phyloP scores from a whole-genome alignment of 2,329 filamentous ascomycete genomes.

The Scedosporium dehoogii region DNA sequence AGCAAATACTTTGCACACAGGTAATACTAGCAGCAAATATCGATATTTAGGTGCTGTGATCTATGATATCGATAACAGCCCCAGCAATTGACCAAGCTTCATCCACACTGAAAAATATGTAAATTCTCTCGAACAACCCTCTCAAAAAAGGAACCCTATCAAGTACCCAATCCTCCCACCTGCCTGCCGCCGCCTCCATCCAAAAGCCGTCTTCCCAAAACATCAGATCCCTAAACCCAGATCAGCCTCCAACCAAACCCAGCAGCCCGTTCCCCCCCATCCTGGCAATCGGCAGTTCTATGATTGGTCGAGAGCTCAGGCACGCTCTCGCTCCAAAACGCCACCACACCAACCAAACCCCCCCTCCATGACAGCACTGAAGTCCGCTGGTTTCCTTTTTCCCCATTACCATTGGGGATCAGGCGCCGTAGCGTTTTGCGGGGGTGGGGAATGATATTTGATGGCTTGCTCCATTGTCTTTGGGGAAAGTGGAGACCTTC shows the following conservation, averaged over 20 bases:
- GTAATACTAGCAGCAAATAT: too few species aligned
- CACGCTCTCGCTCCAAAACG: neutral
- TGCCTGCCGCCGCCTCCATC: neutral
- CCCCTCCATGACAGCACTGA: neutral
- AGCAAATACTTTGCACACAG: neutral
- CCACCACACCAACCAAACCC: neutral
- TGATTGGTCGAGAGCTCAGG: neutral
- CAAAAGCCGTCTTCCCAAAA: neutral
- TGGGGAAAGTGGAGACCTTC: constrained; percentile 1
- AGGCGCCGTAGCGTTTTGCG: neutral
- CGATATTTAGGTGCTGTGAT: too few species aligned
- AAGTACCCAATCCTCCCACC: too few species aligned
- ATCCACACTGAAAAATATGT: too few species aligned
- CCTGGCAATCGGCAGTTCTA: neutral
- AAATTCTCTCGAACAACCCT: too few species aligned
- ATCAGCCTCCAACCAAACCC: neutral
- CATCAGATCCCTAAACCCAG: neutral
- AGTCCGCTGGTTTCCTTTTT: neutral
- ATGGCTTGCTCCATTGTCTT: neutral
- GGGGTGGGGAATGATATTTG: neutral
- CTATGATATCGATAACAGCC: too few species aligned
- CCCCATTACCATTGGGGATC: neutral
- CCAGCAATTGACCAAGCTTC: too few species aligned
- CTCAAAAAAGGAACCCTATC: too few species aligned
- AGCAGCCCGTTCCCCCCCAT: neutral